Evolutionary conservation across 2,329 filamentous ascomycete genomes (phyloP).

Genomic region (Camillea tinctor): DNA sequence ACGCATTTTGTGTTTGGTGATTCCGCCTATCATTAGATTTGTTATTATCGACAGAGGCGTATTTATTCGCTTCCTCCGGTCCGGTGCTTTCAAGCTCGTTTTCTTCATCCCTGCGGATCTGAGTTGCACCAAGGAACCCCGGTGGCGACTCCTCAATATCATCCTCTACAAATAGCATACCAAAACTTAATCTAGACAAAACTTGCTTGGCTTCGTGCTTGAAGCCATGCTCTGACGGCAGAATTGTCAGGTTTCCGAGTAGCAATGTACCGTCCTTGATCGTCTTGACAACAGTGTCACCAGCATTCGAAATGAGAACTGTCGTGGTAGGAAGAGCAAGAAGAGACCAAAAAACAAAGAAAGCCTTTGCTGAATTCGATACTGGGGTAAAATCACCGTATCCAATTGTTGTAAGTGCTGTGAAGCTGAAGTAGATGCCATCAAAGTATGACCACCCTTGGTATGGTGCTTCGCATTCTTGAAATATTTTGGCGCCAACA

Average conservation of each 20-base stretch:
- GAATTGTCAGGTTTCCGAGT: slow-evolving; percentile 58
- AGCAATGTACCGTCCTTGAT: slow-evolving; percentile 55
- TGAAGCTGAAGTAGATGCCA: slow-evolving; percentile 82
- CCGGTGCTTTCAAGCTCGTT: slow-evolving; percentile 19
- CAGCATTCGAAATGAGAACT: slow-evolving; percentile 78
- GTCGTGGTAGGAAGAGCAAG: slow-evolving; percentile 87
- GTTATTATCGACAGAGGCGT: background rate
- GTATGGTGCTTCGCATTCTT: slow-evolving; percentile 48
- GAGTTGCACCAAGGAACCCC: slow-evolving; percentile 41
- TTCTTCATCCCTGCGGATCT: slow-evolving; percentile 22
- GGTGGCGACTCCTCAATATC: slow-evolving; percentile 39
- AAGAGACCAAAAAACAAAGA: slow-evolving; percentile 92
- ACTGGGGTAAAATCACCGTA: slow-evolving; percentile 78
- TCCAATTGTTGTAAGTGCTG: slow-evolving; percentile 79
- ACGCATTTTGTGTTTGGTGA: background rate
- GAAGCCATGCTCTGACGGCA: slow-evolving; percentile 55
- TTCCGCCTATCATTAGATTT: background rate
- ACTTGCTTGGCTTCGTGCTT: slow-evolving; percentile 45
- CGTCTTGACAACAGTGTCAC: slow-evolving; percentile 74
- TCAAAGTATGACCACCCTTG: slow-evolving; percentile 74
- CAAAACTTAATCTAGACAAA: slow-evolving; percentile 42
- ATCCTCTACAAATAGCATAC: slow-evolving; percentile 40
- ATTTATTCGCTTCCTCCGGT: slow-evolving; percentile 31
- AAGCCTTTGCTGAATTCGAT: slow-evolving; percentile 76
- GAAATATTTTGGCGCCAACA: slow-evolving; percentile 73